phyloP scores from a whole-genome alignment of 371 early-diverging fungal species.

The Saksenaea oblongispora region DNA sequence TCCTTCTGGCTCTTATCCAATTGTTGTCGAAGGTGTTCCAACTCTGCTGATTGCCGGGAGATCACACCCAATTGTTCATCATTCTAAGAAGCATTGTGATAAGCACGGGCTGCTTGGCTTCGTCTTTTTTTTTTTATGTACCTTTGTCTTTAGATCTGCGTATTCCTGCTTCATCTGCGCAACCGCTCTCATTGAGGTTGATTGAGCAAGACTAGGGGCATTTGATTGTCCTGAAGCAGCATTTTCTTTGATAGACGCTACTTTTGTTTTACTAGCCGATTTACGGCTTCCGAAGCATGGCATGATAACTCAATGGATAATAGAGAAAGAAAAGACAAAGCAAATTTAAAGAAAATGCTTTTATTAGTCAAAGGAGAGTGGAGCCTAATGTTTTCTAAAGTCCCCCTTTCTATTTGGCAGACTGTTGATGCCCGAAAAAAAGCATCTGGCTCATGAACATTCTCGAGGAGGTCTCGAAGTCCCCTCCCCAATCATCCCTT shows the following conservation, averaged over 20 bases:
- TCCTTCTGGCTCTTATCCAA: constrained; percentile 1
- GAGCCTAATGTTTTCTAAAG: background rate
- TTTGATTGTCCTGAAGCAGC: background rate
- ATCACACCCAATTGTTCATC: constrained; percentile 38
- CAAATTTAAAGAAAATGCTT: background rate
- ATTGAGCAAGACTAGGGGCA: constrained; percentile 2
- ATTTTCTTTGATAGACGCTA: constrained; percentile 1
- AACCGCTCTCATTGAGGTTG: constrained; percentile 3
- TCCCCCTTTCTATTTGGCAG: constrained; percentile 3
- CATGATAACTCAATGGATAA: constrained; percentile 9
- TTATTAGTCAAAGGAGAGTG: constrained; percentile 2
- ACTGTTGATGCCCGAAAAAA: background rate
- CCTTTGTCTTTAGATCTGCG: constrained; percentile 44
- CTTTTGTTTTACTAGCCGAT: background rate
- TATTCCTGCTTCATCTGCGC: constrained; percentile 44
- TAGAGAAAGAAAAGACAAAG: background rate
- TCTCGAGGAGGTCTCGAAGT: background rate
- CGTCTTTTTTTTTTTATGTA: constrained; percentile 9
- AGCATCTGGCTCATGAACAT: constrained; percentile 5
- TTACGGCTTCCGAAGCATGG: constrained; percentile 30
- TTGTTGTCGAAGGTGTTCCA: constrained; percentile 34
- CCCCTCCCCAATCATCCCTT: background rate
- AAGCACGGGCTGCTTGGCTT: background rate
- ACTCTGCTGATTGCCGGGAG: constrained; percentile 37
- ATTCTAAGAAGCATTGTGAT: constrained; percentile 23